Conservation (phyloP, 108 stramenopile species). For the Stephanodiscus minutulus region DNA sequence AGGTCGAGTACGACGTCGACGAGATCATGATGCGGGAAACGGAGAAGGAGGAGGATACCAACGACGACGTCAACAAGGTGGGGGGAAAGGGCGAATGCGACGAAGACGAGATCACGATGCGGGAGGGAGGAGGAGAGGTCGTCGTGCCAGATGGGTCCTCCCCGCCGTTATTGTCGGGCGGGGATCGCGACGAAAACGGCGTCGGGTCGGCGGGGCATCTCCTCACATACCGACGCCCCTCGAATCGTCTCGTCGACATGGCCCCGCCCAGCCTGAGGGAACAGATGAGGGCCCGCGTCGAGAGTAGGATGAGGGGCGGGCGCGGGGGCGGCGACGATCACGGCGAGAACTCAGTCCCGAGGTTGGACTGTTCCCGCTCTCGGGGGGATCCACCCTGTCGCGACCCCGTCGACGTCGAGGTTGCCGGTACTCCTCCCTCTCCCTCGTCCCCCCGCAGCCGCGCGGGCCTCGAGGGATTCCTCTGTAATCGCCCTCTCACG, state of each 20-base stretch:
- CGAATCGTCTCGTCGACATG: neutral
- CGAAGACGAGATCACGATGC: neutral
- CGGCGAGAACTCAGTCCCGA: too few relatives aligned
- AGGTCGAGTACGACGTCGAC: constrained; percentile 6
- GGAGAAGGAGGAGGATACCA: neutral
- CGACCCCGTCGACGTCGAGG: neutral
- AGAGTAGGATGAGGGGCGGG: neutral
- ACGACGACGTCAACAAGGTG: neutral
- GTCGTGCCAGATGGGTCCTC: neutral
- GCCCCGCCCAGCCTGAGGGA: neutral
- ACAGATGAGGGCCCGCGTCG: neutral
- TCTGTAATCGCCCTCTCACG: too few relatives aligned
- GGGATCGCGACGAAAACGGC: neutral
- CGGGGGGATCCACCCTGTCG: neutral
- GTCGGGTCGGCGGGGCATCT: too few relatives aligned
- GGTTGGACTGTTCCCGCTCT: neutral
- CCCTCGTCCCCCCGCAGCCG: neutral
- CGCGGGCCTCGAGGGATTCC: too few relatives aligned
- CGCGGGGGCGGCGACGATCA: neutral
- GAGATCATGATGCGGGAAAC: neutral
- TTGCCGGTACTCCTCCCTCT: too few relatives aligned
- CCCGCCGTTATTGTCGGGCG: neutral
- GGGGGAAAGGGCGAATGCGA: neutral
- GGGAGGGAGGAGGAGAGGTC: neutral
- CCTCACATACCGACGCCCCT: too few relatives aligned